These are phyloP conservation scores for Chaetomiaceae sp. DNA, from an alignment of 2,329 filamentous ascomycete genomes.

Conservation along the genomic window DNA sequence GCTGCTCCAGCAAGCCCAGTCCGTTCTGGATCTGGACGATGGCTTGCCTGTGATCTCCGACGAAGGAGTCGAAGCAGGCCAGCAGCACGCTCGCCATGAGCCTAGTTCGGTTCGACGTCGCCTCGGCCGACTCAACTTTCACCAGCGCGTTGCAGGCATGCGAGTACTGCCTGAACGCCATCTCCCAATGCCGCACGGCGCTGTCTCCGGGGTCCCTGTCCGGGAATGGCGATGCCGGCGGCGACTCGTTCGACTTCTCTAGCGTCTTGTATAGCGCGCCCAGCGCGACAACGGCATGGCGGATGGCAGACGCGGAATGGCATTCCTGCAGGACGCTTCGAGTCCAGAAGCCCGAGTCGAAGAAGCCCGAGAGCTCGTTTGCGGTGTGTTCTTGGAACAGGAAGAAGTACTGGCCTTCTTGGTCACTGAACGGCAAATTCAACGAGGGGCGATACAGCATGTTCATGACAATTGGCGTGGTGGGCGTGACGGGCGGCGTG, in stretches of 20 bases:
- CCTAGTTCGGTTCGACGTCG: conserved; percentile 43
- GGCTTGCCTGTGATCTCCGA: conserved; percentile 56
- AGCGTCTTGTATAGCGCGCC: conserved; percentile 62
- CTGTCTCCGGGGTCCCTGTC: conserved; percentile 31
- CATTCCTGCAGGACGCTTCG: conserved; percentile 57
- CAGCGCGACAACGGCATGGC: conserved; percentile 59
- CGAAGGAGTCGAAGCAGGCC: conserved; percentile 63
- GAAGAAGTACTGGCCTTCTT: conserved; percentile 55
- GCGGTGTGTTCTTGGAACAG: conserved; percentile 57
- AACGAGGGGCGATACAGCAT: conserved; percentile 39
- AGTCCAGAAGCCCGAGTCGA: conserved; percentile 61
- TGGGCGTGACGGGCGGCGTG: conserved; percentile 33
- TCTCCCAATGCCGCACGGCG: conserved; percentile 49
- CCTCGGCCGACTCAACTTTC: conserved; percentile 37
- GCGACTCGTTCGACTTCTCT: conserved; percentile 49
- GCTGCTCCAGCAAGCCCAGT: conserved; percentile 46
- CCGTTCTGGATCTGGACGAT: conserved; percentile 57
- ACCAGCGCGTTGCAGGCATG: conserved; percentile 48
- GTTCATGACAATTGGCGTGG: conserved; percentile 13
- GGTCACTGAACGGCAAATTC: conserved; percentile 42
- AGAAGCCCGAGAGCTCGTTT: conserved; percentile 59
- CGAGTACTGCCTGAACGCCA: conserved; percentile 55
- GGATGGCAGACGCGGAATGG: conserved; percentile 54
- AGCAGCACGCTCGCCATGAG: conserved; percentile 61
- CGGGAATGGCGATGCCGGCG: conserved; percentile 38